These are phyloP conservation scores for Arthonia radiata DNA, from an alignment of 495 filamentous ascomycete genomes.

Conservation along the genomic window DNA sequence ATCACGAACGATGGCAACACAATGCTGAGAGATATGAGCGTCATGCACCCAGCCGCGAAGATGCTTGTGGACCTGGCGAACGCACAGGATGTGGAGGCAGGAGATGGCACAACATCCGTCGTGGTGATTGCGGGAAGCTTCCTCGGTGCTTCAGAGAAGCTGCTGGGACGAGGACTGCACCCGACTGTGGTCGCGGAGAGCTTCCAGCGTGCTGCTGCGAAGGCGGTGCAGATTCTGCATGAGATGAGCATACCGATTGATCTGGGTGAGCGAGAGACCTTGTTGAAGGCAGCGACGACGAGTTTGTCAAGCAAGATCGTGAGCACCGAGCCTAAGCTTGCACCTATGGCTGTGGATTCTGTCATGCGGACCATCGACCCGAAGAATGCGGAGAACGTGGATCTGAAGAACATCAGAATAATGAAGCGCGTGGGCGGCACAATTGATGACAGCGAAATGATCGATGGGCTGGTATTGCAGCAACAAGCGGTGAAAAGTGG, in stretches of 20 bases:
- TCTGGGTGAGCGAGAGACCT: slow-evolving; percentile 62
- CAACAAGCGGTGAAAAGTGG: slow-evolving; percentile 85
- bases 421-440: slow-evolving; percentile 96
- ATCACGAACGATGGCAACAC: slow-evolving; percentile 99
- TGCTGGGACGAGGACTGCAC: slow-evolving; percentile 75
- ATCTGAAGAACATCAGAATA: slow-evolving; percentile 84
- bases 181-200: slow-evolving; percentile 93
- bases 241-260: slow-evolving; percentile 90
- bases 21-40: slow-evolving; percentile 94
- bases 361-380: slow-evolving; percentile 85
- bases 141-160: slow-evolving; percentile 72
- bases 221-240: slow-evolving; percentile 71
- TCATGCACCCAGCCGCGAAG: slow-evolving; percentile 94
- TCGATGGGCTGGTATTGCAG: slow-evolving; percentile 82
- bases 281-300: slow-evolving; percentile 89
- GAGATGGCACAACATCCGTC: slow-evolving; percentile 94
- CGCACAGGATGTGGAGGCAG: slow-evolving; percentile 93
- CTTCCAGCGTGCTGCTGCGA: slow-evolving; percentile 80
- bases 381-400: slow-evolving; percentile 87
- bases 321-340: slow-evolving; percentile 80
- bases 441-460: slow-evolving; percentile 93
- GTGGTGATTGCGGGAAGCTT: slow-evolving; percentile 92
- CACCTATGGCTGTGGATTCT: slow-evolving; percentile 89
- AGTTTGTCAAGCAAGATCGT: slow-evolving; percentile 98
- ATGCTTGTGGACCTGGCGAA: slow-evolving; percentile 96